A percentile compares a stretch with the other conserved stretches of the same genome.
Conservation (phyloP, 2,329 filamentous ascomycete genomes). For the Chaetomium olivaceum region DNA sequence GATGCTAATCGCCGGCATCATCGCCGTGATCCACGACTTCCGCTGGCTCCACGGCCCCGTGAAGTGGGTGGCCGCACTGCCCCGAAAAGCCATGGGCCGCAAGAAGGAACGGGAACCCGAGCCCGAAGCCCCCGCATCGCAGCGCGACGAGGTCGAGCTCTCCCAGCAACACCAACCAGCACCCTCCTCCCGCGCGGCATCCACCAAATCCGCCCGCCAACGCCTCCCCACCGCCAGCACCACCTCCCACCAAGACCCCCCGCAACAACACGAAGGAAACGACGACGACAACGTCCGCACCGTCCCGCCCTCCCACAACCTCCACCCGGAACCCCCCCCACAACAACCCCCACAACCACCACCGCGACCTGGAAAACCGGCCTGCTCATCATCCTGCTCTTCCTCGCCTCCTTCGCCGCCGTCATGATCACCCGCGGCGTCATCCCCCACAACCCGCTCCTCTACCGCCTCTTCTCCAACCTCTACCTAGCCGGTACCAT, state of each 20-base stretch:
- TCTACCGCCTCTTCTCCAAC: conserved; percentile 67
- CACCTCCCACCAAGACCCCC: not conserved
- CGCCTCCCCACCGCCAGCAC: conserved; percentile 7
- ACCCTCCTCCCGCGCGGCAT: not conserved
- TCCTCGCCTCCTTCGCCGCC: conserved; percentile 57
- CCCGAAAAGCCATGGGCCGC: conserved; percentile 1
- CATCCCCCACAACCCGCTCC: conserved; percentile 42
- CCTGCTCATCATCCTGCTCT: conserved; percentile 45
- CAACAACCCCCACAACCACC: conserved; percentile 14
- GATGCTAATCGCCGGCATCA: conserved; percentile 56
- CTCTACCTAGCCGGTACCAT: conserved; percentile 73
- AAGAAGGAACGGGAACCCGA: not conserved
- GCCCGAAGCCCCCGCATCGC: not conserved
- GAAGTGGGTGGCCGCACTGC: not conserved
- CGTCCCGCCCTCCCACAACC: conserved; percentile 38
- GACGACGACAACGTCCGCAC: conserved; percentile 30
- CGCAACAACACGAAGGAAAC: not conserved
- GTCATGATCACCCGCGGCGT: conserved; percentile 55
- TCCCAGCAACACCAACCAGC: not conserved
- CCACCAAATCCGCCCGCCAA: conserved; percentile 11
- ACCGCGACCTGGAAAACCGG: conserved; percentile 49
- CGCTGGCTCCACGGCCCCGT: conserved; percentile 48
- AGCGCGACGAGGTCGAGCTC: not conserved
- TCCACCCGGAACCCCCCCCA: too few relatives aligned
- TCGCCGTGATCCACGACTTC: conserved; percentile 58